Evolutionary conservation across 108 stramenopile species (phyloP).

Genomic region (Pseudonitzschia multistriata): DNA sequence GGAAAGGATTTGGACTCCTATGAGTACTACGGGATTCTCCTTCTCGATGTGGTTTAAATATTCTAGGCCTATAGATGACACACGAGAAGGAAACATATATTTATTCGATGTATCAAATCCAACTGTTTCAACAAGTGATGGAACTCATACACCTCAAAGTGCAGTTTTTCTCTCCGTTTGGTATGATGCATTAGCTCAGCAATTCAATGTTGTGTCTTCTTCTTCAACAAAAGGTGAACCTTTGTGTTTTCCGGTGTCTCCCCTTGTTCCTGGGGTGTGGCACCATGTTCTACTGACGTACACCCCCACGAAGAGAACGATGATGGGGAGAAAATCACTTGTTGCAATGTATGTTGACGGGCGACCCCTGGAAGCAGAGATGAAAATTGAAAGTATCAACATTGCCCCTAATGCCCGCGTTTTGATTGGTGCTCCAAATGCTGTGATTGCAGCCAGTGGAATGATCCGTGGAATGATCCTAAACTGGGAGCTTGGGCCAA

Average conservation of each 20-base stretch:
- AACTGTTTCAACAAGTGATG: constrained; percentile 36
- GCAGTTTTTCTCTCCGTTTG: constrained; percentile 69
- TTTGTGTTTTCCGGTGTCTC: constrained; percentile 73
- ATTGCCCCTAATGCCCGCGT: constrained; percentile 74
- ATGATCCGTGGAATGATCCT: constrained; percentile 69
- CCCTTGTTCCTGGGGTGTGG: constrained; percentile 76
- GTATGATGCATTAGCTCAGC: constrained; percentile 69
- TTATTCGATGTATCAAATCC: constrained; percentile 78
- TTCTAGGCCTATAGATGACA: constrained; percentile 48
- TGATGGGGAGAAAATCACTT: constrained; percentile 73
- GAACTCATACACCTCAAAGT: constrained; percentile 40
- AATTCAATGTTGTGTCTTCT: constrained; percentile 74
- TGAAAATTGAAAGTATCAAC: constrained; percentile 74
- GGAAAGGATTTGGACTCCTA: constrained; percentile 68
- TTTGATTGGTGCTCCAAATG: constrained; percentile 78
- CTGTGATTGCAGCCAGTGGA: constrained; percentile 71
- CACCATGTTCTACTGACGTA: constrained; percentile 85
- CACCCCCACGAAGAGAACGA: constrained; percentile 75
- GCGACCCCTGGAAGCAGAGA: constrained; percentile 72
- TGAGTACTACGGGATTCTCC: constrained; percentile 68
- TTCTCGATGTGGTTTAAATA: constrained; percentile 79
- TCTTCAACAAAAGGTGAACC: constrained; percentile 59
- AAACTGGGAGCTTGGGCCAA: constrained; percentile 79
- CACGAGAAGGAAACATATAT: constrained; percentile 57
- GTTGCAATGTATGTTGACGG: constrained; percentile 76